Conservation (phyloP, 108 stramenopile species). For the Conticribra weissflogii region DNA sequence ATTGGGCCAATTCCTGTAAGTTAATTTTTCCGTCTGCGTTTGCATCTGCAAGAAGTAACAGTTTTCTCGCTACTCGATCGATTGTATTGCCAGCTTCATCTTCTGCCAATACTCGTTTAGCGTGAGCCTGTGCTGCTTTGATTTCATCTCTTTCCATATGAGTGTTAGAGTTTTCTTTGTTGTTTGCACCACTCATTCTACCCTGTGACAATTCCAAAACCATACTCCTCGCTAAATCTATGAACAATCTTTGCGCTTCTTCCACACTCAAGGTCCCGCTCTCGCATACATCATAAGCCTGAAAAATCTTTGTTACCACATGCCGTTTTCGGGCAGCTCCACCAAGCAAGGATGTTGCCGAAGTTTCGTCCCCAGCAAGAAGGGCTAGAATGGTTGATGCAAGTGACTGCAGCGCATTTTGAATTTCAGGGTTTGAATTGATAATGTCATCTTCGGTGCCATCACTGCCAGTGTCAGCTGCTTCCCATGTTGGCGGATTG, state of each 20-base stretch:
- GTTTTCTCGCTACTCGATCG: conserved; percentile 52
- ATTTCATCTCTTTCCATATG: not conserved
- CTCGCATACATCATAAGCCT: conserved; percentile 55
- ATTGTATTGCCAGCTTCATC: conserved; percentile 61
- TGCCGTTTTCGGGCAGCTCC: conserved; percentile 36
- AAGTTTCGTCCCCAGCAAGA: conserved; percentile 54
- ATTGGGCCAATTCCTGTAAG: conserved; percentile 47
- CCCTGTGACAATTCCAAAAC: conserved; percentile 53
- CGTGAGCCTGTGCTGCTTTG: conserved; percentile 52
- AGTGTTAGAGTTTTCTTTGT: not conserved
- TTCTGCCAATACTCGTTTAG: conserved; percentile 51
- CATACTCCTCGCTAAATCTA: conserved; percentile 53
- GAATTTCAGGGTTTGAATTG: conserved; percentile 13
- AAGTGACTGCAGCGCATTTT: conserved; percentile 42
- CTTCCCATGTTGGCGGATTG: not conserved
- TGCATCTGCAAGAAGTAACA: conserved; percentile 52
- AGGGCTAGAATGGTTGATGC: conserved; percentile 52
- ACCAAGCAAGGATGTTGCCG: conserved; percentile 37
- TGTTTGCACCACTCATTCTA: not conserved
- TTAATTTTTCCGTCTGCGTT: conserved; percentile 54
- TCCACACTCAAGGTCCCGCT: conserved; percentile 46
- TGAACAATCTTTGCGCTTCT: conserved; percentile 53
- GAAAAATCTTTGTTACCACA: conserved; percentile 39
- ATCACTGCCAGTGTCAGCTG: not conserved
- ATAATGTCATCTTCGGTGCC: not conserved